These are phyloP conservation scores for Aureobasidium sp. DNA, from an alignment of 2,329 filamentous ascomycete species.

Conservation along the genomic window DNA sequence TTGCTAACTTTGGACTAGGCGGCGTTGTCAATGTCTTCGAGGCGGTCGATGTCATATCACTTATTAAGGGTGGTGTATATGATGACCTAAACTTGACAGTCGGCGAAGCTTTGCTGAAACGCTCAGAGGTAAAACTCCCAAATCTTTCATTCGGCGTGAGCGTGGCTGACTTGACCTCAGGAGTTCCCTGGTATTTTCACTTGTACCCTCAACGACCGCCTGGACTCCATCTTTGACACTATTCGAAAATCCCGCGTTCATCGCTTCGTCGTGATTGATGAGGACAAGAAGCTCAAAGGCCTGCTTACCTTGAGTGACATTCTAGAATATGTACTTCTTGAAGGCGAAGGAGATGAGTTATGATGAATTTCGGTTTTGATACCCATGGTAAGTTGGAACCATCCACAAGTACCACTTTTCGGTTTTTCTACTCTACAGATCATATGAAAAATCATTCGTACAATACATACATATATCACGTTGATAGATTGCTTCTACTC, in stretches of 20 bases:
- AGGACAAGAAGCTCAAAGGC: conserved; percentile 76
- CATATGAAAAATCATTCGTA: background rate
- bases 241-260: conserved; percentile 93
- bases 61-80: conserved; percentile 89
- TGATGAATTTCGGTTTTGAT: conserved; percentile 14
- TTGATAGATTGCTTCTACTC: background rate
- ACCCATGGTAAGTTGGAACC: conserved; percentile 13
- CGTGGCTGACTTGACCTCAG: conserved; percentile 33
- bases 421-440: background rate
- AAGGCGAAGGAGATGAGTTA: conserved; percentile 42
- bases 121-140: conserved; percentile 56
- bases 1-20: conserved; percentile 34
- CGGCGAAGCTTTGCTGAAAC: conserved; percentile 80
- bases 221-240: conserved; percentile 95
- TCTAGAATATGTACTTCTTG: conserved; percentile 83
- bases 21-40: conserved; percentile 92
- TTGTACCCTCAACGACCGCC: conserved; percentile 80
- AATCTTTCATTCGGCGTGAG: background rate
- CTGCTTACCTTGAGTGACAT: conserved; percentile 94
- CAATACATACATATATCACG: background rate
- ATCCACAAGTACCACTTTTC: conserved; percentile 10
- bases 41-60: conserved; percentile 90
- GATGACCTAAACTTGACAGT: conserved; percentile 82
- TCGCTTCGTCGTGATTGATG: conserved; percentile 85
- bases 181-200: conserved; percentile 97